phyloP scores from a whole-genome alignment of 2,329 filamentous ascomycete genomes.

The Paramyrothecium sp. region DNA sequence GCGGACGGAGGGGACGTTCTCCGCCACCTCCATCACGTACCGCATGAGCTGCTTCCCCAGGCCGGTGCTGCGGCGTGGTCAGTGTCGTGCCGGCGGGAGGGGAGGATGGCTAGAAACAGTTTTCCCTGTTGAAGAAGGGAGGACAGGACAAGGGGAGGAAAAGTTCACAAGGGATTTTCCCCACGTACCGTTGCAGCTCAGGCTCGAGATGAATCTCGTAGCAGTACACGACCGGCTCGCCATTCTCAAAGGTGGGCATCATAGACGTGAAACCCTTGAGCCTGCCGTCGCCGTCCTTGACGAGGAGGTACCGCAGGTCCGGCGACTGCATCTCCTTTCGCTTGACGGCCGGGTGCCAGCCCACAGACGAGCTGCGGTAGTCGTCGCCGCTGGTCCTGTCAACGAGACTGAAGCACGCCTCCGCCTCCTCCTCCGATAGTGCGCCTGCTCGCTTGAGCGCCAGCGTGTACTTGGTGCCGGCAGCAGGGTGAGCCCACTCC shows the following conservation, averaged over 20 bases:
- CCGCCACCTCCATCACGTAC: constrained; percentile 51
- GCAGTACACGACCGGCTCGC: constrained; percentile 67
- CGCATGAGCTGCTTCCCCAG: constrained; percentile 61
- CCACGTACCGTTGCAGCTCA: constrained; percentile 50
- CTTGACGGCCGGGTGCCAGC: constrained; percentile 65
- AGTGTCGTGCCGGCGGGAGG: no score
- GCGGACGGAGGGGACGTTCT: constrained; percentile 49
- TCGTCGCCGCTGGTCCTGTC: constrained; percentile 61
- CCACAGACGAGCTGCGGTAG: constrained; percentile 60
- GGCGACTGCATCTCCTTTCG: constrained; percentile 64
- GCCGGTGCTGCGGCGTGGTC: constrained; percentile 47
- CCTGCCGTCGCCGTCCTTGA: constrained; percentile 33
- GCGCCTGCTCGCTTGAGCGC: constrained; percentile 36
- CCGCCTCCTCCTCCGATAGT: constrained; percentile 44
- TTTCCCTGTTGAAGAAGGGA: background rate
- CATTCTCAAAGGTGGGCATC: constrained; percentile 70
- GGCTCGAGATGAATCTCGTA: constrained; percentile 73
- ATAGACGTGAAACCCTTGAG: constrained; percentile 62
- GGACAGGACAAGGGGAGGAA: background rate
- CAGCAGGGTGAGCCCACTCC: constrained; percentile 51
- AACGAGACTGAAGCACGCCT: constrained; percentile 56
- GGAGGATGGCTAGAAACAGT: no score
- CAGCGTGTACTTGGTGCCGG: constrained; percentile 38
- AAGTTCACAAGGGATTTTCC: background rate
- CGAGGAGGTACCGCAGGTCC: constrained; percentile 68